phyloP scores from a whole-genome alignment of 352 stramenopile species.

The Pythium monospermum region DNA sequence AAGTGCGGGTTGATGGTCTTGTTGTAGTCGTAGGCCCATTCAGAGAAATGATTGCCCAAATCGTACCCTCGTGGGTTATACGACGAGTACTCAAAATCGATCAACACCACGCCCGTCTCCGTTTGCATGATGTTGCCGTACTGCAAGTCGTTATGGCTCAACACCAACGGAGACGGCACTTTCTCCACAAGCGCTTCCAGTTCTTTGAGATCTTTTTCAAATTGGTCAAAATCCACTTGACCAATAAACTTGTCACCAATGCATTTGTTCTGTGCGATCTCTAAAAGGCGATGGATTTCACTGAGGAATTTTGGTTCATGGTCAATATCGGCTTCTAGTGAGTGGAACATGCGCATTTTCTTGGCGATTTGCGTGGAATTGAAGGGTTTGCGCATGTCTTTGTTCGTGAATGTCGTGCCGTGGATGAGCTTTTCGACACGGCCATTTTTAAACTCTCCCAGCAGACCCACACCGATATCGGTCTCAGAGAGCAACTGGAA shows the following conservation, averaged over 20 bases:
- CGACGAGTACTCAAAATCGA: constrained; percentile 93
- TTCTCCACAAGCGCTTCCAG: constrained; percentile 43
- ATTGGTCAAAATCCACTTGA: constrained; percentile 46
- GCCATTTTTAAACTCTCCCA: constrained; percentile 78
- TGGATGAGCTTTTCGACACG: constrained; percentile 73
- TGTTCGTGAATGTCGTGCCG: constrained; percentile 54
- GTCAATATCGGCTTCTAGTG: constrained; percentile 64
- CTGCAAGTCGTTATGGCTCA: constrained; percentile 93
- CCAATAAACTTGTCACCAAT: constrained; percentile 34
- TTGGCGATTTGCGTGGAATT: constrained; percentile 47
- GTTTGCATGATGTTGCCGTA: constrained; percentile 90
- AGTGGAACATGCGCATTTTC: constrained; percentile 71
- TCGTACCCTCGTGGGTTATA: constrained; percentile 91
- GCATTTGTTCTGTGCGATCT: constrained; percentile 56
- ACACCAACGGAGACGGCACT: constrained; percentile 69
- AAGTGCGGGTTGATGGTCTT: constrained; percentile 77
- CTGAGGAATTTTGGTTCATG: constrained; percentile 42
- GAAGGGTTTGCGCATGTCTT: constrained; percentile 61
- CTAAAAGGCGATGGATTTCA: constrained; percentile 54
- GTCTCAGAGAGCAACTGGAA: constrained; percentile 67
- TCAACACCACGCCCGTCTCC: constrained; percentile 70
- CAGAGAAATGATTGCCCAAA: constrained; percentile 91
- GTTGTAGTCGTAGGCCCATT: constrained; percentile 83
- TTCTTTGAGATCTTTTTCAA: constrained; percentile 42
- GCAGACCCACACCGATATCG: constrained; percentile 65